Evolutionary conservation across 257 asterid genomes (phyloP).

Genomic region (Penstemon newberryi): DNA sequence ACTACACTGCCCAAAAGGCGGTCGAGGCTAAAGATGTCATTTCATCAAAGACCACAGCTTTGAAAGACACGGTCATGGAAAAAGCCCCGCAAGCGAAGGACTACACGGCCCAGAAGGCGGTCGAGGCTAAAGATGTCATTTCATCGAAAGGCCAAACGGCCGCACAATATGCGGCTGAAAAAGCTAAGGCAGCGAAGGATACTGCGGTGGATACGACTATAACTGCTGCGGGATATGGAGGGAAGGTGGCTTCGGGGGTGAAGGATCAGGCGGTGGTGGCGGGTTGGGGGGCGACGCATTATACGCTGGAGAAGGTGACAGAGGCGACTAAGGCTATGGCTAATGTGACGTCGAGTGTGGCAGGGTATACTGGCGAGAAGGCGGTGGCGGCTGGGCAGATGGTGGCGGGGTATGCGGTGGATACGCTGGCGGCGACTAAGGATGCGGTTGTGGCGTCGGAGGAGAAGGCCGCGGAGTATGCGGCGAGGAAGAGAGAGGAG

Average conservation of each 20-base stretch:
- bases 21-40: constrained; percentile 25
- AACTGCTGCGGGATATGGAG: constrained; percentile 40
- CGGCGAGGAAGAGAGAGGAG: too few species aligned
- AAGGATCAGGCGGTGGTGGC: constrained; percentile 65
- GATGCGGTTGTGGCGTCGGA: too few species aligned
- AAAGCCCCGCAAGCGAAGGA: constrained; percentile 36
- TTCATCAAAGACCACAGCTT: constrained; percentile 11
- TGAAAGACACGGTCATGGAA: constrained; percentile 29
- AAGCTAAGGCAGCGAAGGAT: constrained; percentile 29
- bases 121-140: constrained; percentile 23
- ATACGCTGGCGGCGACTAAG: too few species aligned
- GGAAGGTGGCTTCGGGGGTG: constrained; percentile 48
- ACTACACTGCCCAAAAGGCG: constrained; percentile 23
- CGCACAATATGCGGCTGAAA: constrained; percentile 26
- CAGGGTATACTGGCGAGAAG: constrained; percentile 51
- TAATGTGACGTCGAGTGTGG: constrained; percentile 48
- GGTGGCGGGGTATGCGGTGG: constrained; percentile 24
- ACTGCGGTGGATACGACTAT: constrained; percentile 25
- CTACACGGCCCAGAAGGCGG: constrained; percentile 24
- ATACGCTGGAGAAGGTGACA: constrained; percentile 55
- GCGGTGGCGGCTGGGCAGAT: constrained; percentile 52
- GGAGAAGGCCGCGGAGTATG: too few species aligned
- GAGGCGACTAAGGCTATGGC: constrained; percentile 64
- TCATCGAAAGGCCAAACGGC: constrained; percentile 30
- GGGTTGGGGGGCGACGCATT: constrained; percentile 81